Conservation (phyloP, 1,139 yeast genomes). For the Entelexis paramagnoliae region DNA sequence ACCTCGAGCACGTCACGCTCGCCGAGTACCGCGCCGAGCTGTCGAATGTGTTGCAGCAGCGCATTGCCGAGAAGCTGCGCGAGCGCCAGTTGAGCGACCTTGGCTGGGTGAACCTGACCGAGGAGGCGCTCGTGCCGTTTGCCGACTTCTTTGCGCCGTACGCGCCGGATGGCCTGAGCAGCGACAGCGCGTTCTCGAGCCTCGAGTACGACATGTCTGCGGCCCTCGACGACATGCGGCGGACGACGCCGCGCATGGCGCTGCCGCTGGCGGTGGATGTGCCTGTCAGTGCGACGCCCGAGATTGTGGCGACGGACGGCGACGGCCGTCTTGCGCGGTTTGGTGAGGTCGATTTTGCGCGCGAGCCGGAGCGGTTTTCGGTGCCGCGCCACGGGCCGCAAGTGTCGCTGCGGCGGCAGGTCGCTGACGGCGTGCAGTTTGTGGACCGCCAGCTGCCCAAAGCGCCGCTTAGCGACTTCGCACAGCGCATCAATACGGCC, state of each 20-base stretch:
- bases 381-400: conserved; percentile 11
- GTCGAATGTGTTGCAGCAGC: conserved; percentile 65
- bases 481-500: neutral
- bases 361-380: conserved; percentile 12
- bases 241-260: neutral
- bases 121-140: conserved; percentile 82
- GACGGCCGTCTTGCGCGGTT: neutral
- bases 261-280: conserved; percentile 5
- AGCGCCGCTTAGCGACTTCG: conserved; percentile 8
- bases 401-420: conserved; percentile 9
- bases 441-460: conserved; percentile 11
- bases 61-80: conserved; percentile 71
- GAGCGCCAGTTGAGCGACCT: conserved; percentile 53
- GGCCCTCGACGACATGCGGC: neutral
- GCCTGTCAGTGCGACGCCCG: conserved; percentile 7
- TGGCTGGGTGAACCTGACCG: conserved; percentile 74
- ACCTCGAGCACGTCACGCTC: conserved; percentile 77
- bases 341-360: conserved; percentile 17
- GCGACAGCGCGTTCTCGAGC: neutral
- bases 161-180: conserved; percentile 20
- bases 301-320: neutral
- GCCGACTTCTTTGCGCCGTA: conserved; percentile 47
- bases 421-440: conserved; percentile 5
- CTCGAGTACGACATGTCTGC: neutral
- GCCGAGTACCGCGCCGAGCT: conserved; percentile 65